Evolutionary conservation across 345 rosid genomes (phyloP).

Genomic region (Psidium friedrichsthalianum): DNA sequence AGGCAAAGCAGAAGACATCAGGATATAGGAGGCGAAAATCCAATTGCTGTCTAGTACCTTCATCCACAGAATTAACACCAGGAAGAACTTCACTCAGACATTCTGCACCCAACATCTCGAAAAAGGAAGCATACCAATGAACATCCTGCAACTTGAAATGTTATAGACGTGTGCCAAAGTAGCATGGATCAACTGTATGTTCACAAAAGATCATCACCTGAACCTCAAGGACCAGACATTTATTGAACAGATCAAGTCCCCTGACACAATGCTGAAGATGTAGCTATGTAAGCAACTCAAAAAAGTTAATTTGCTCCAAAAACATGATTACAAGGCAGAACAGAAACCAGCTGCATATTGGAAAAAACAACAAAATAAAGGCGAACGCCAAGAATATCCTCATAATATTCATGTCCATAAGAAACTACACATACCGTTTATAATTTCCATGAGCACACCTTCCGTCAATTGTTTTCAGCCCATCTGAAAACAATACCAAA

Average conservation of each 20-base stretch:
- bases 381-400: not conserved
- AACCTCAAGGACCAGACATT: constrained; percentile 58
- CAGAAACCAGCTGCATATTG: not conserved
- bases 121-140: constrained; percentile 41
- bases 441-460: constrained; percentile 70
- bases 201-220: constrained; percentile 31
- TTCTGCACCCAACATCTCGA: constrained; percentile 54
- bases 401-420: not conserved
- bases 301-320: not conserved
- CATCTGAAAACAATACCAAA: constrained; percentile 30
- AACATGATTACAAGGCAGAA: not conserved
- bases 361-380: not conserved
- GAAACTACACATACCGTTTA: constrained; percentile 22
- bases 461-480: constrained; percentile 68
- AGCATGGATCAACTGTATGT: not conserved
- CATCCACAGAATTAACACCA: constrained; percentile 45
- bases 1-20: not conserved
- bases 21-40: not conserved
- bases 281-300: not conserved
- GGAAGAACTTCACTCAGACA: constrained; percentile 55
- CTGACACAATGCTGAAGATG: constrained; percentile 40
- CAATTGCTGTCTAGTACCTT: constrained; percentile 28
- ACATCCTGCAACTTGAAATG: constrained; percentile 32
- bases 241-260: constrained; percentile 51
- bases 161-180: not conserved